A percentile compares a stretch with the other conserved stretches of the same genome.
These are phyloP conservation scores for Backusella australiensis DNA, from an alignment of 192 early-diverging fungal genomes.

Conservation along the genomic window DNA sequence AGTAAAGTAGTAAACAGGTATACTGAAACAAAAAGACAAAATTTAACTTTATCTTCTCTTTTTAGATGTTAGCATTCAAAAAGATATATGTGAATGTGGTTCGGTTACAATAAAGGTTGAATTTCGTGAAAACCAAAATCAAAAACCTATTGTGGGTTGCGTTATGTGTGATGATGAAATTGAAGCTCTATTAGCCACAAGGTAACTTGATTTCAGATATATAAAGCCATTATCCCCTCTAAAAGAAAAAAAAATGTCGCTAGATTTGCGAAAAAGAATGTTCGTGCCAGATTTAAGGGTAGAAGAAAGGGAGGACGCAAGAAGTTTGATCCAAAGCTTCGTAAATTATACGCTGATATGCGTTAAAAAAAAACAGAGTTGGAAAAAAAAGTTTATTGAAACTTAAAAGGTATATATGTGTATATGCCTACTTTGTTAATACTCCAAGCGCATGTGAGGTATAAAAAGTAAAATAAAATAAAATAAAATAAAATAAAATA, in stretches of 20 bases:
- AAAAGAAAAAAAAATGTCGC: background rate
- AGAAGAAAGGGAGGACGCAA: slow-evolving; percentile 19
- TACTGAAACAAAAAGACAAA: background rate
- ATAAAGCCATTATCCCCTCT: background rate
- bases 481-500: background rate
- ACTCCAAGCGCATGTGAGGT: background rate
- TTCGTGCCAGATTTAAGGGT: slow-evolving; percentile 15
- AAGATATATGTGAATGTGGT: slow-evolving; percentile 45
- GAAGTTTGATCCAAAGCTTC: slow-evolving; percentile 11
- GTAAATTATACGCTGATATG: slow-evolving; percentile 26
- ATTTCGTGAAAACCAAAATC: slow-evolving; percentile 44
- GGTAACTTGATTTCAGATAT: slow-evolving; percentile 15
- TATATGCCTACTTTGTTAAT: too few relatives aligned
- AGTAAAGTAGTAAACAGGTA: slow-evolving; percentile 10
- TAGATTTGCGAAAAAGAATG: slow-evolving; percentile 29
- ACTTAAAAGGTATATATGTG: too few relatives aligned
- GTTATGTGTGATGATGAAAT: slow-evolving; percentile 51
- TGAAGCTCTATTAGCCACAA: slow-evolving; percentile 41
- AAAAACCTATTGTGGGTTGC: slow-evolving; percentile 33
- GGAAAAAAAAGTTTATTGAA: background rate
- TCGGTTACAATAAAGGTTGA: slow-evolving; percentile 38
- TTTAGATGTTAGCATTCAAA: slow-evolving; percentile 30
- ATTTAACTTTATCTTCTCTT: background rate
- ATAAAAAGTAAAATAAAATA: background rate
- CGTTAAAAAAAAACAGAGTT: slow-evolving; percentile 6